Conservation (phyloP, 352 stramenopile genomes). For the Peronospora destructor region DNA sequence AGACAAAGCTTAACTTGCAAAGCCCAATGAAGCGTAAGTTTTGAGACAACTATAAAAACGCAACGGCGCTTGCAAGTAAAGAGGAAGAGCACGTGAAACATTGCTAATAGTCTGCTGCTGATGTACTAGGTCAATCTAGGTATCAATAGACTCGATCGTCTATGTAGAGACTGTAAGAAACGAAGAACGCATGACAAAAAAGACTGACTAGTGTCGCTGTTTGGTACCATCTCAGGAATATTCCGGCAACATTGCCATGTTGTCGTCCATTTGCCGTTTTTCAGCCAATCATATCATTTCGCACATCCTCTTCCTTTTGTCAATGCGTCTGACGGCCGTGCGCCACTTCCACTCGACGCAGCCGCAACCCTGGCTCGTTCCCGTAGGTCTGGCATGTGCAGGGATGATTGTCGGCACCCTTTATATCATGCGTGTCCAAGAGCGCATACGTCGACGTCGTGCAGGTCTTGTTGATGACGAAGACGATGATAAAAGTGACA, state of each 20-base stretch:
- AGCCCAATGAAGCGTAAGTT: constrained; percentile 9
- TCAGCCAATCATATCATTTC: too few species aligned
- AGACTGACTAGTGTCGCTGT: too few species aligned
- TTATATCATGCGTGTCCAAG: constrained; percentile 52
- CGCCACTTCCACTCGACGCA: constrained; percentile 51
- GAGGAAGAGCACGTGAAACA: constrained; percentile 8
- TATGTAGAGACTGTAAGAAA: too few species aligned
- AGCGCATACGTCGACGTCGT: constrained; percentile 40
- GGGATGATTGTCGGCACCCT: constrained; percentile 48
- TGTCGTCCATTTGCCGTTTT: too few species aligned
- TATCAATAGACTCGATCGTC: too few species aligned
- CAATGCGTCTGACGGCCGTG: background rate
- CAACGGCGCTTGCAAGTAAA: background rate
- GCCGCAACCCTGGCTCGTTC: constrained; percentile 46
- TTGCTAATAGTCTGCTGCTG: background rate
- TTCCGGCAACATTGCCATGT: too few species aligned
- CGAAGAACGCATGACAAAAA: too few species aligned
- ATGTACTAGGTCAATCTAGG: background rate
- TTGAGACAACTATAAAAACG: too few species aligned
- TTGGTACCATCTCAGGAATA: too few species aligned
- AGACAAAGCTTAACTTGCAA: constrained; percentile 1
- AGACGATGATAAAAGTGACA: constrained; percentile 21
- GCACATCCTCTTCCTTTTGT: too few species aligned
- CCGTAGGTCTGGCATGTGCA: constrained; percentile 34
- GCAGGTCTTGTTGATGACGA: constrained; percentile 43